Evolutionary conservation across 2,329 filamentous ascomycete species (phyloP).

Genomic region (Moelleriella libera): DNA sequence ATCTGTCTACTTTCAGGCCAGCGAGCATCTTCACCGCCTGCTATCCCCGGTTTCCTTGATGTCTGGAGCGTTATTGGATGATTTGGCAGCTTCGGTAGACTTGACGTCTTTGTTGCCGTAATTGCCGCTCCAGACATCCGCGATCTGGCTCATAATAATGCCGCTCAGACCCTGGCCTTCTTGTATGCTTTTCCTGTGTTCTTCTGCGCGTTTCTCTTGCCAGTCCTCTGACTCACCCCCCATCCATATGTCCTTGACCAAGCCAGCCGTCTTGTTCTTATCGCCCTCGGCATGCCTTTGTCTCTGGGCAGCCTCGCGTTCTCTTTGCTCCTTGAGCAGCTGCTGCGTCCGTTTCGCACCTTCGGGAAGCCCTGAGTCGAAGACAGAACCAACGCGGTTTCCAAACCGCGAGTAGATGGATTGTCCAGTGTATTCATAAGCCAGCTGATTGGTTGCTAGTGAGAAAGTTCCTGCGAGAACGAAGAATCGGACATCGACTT

Average conservation of each 20-base stretch:
- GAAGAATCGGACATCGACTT: constrained; percentile 33
- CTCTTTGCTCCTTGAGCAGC: constrained; percentile 31
- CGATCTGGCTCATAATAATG: constrained; percentile 41
- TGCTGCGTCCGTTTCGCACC: constrained; percentile 31
- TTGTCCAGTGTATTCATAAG: constrained; percentile 40
- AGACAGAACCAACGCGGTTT: constrained; percentile 26
- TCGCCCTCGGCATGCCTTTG: constrained; percentile 13
- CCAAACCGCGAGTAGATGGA: constrained; percentile 34
- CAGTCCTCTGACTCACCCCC: constrained; percentile 40
- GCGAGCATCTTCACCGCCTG: too few relatives aligned
- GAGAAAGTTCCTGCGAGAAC: constrained; percentile 35
- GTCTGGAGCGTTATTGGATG: background rate
- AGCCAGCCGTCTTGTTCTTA: constrained; percentile 15
- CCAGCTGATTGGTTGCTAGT: constrained; percentile 39
- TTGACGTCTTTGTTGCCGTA: constrained; percentile 16
- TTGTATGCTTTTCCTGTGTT: constrained; percentile 37
- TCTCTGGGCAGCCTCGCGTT: constrained; percentile 18
- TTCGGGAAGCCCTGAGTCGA: constrained; percentile 42
- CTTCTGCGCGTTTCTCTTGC: constrained; percentile 34
- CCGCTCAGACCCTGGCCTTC: constrained; percentile 42
- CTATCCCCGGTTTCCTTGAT: background rate
- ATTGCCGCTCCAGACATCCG: constrained; percentile 34
- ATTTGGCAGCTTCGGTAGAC: constrained; percentile 9
- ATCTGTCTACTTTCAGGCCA: too few relatives aligned
- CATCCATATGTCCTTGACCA: constrained; percentile 41